Percentiles rank a stretch among this genome's conserved stretches.
Conservation (phyloP, 495 filamentous ascomycete species). For the Bombardia bombarda region DNA sequence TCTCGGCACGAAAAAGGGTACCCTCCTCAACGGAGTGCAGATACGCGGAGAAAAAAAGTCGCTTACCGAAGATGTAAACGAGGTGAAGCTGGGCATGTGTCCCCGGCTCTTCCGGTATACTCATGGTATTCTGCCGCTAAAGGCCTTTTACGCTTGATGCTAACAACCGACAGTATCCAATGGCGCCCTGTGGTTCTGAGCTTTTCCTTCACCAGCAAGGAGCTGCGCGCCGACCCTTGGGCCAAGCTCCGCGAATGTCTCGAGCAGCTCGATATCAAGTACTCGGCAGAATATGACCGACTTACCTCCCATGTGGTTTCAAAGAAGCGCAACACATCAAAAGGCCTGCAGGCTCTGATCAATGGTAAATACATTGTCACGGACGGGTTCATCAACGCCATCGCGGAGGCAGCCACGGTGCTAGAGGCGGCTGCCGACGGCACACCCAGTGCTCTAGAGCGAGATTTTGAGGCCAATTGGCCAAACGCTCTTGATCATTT, state of each 20-base stretch:
- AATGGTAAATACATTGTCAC: slow-evolving; percentile 76
- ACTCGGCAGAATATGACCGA: slow-evolving; percentile 59
- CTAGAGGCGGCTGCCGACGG: slow-evolving; percentile 47
- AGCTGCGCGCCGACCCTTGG: slow-evolving; percentile 61
- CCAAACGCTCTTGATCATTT: slow-evolving; percentile 65
- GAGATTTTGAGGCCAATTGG: slow-evolving; percentile 76
- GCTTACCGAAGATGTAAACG: slow-evolving; percentile 50
- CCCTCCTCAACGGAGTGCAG: slow-evolving; percentile 62
- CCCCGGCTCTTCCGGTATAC: slow-evolving; percentile 43
- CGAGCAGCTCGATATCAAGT: slow-evolving; percentile 82
- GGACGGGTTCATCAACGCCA: slow-evolving; percentile 58
- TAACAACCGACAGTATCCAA: slow-evolving; percentile 46
- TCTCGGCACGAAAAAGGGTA: slow-evolving; percentile 71
- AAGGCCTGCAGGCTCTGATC: slow-evolving; percentile 79
- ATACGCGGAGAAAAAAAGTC: slow-evolving; percentile 49
- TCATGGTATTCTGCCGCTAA: background rate
- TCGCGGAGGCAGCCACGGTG: slow-evolving; percentile 58
- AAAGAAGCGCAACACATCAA: slow-evolving; percentile 82
- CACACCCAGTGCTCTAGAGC: slow-evolving; percentile 60
- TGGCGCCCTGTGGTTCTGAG: slow-evolving; percentile 79
- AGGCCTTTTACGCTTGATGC: too few species aligned
- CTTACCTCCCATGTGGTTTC: slow-evolving; percentile 83
- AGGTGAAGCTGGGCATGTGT: slow-evolving; percentile 59
- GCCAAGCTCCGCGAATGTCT: slow-evolving; percentile 55
- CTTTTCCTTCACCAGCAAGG: slow-evolving; percentile 72